Evolutionary conservation across 2,329 filamentous ascomycete genomes (phyloP).

Genomic region (Exserohilum turcica): DNA sequence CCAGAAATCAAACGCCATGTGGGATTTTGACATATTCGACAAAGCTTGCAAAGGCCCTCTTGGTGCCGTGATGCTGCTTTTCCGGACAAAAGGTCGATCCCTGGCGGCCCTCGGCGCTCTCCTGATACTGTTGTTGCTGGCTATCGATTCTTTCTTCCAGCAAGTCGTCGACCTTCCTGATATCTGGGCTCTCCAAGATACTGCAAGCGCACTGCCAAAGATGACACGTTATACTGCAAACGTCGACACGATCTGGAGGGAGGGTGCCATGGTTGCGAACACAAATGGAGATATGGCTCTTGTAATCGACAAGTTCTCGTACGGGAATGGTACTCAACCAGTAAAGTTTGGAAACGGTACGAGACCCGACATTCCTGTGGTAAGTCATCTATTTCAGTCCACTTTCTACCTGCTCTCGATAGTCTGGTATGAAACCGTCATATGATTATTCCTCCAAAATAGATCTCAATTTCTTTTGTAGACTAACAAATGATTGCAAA

Average conservation of each 20-base stretch:
- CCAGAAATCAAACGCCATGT: constrained; percentile 21
- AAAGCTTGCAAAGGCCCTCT: constrained; percentile 32
- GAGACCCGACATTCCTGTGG: constrained; percentile 29
- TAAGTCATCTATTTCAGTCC: neutral
- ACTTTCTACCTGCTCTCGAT: too few species aligned
- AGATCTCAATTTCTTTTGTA: too few species aligned
- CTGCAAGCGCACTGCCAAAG: too few species aligned
- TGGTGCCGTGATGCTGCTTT: constrained; percentile 26
- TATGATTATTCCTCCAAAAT: too few species aligned
- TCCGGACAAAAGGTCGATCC: constrained; percentile 25
- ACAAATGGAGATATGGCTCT: neutral
- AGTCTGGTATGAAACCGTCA: too few species aligned
- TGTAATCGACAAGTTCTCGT: constrained; percentile 15
- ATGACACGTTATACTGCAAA: too few species aligned
- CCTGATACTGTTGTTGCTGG: constrained; percentile 27
- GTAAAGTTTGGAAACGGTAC: constrained; percentile 18
- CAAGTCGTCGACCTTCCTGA: constrained; percentile 26
- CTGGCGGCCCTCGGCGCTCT: constrained; percentile 27
- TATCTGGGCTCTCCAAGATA: constrained; percentile 9
- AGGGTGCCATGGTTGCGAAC: too few species aligned
- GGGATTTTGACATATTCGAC: constrained; percentile 42
- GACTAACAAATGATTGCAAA: too few species aligned
- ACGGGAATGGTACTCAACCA: constrained; percentile 24
- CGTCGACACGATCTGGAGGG: too few species aligned
- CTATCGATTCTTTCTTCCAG: constrained; percentile 40